These are phyloP conservation scores for Alloteropsis semialata DNA, from an alignment of 176 grass and related monocot species.

Conservation along the genomic window DNA sequence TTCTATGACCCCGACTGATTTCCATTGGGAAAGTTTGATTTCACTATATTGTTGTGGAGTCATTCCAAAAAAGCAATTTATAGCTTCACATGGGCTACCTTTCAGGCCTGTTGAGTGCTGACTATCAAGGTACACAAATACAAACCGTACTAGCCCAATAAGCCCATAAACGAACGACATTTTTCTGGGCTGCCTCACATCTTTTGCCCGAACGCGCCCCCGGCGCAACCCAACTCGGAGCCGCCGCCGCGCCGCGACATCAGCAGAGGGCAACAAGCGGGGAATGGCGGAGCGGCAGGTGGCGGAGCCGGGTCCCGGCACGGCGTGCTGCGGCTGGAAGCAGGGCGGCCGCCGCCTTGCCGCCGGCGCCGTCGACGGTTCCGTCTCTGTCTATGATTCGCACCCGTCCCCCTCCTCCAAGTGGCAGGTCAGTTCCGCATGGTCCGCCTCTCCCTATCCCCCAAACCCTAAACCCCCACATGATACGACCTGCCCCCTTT, in stretches of 20 bases:
- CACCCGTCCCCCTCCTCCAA: slow-evolving; percentile 57
- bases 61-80: too few relatives aligned
- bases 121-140: too few relatives aligned
- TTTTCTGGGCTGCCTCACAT: not conserved
- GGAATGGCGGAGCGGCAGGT: slow-evolving; percentile 59
- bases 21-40: too few relatives aligned
- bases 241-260: not conserved
- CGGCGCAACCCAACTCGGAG: not conserved
- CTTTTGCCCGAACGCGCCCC: not conserved
- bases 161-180: not conserved
- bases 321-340: slow-evolving; percentile 76
- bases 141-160: not conserved
- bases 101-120: too few relatives aligned
- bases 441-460: not conserved
- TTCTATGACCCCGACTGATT: too few relatives aligned
- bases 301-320: slow-evolving; percentile 53
- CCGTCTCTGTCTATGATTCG: slow-evolving; percentile 72
- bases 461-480: not conserved
- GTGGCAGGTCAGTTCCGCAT: slow-evolving; percentile 60
- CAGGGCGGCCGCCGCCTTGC: slow-evolving; percentile 69
- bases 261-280: not conserved
- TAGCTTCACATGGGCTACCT: too few relatives aligned
- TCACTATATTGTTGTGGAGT: too few relatives aligned
- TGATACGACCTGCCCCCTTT: not conserved
- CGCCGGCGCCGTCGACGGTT: slow-evolving; percentile 70